phyloP scores from a whole-genome alignment of 371 early-diverging fungal genomes.

The Mortierella sp. region DNA sequence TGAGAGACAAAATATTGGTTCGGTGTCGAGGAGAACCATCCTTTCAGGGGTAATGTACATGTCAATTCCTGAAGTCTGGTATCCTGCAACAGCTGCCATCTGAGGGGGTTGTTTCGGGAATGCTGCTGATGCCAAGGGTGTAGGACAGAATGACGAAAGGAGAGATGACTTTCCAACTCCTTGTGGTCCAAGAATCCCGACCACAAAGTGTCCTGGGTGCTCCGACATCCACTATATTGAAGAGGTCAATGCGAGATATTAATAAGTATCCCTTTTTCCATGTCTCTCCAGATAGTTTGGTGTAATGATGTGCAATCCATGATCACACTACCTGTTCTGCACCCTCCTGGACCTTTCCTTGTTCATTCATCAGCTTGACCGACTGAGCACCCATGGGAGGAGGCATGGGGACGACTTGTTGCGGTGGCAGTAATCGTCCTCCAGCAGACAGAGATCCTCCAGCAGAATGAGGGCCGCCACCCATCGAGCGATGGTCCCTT shows the following conservation, averaged over 20 bases:
- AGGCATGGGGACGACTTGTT: constrained; percentile 30
- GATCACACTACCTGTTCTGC: constrained; percentile 42
- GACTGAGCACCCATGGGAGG: constrained; percentile 39
- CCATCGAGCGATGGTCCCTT: constrained; percentile 28
- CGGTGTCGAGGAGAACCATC: constrained; percentile 78
- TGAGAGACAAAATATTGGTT: constrained; percentile 70
- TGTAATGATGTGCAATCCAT: not conserved
- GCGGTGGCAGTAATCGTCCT: constrained; percentile 27
- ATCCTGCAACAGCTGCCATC: constrained; percentile 61
- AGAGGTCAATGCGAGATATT: not conserved
- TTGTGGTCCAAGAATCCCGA: constrained; percentile 80
- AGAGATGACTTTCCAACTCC: constrained; percentile 82
- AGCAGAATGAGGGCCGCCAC: constrained; percentile 31
- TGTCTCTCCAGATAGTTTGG: not conserved
- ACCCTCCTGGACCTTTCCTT: constrained; percentile 38
- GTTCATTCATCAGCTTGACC: constrained; percentile 46
- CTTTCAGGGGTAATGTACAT: constrained; percentile 81
- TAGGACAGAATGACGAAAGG: constrained; percentile 70
- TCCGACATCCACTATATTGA: constrained; percentile 66
- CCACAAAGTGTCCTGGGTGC: constrained; percentile 82
- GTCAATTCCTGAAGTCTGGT: constrained; percentile 77
- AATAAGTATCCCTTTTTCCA: not conserved
- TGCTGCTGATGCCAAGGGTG: constrained; percentile 47
- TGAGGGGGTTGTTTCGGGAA: constrained; percentile 62
- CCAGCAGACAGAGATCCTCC: constrained; percentile 39